Percentiles rank a stretch among this genome's conserved stretches.
phyloP scores from a whole-genome alignment of 2,329 filamentous ascomycete species.

The Aspergillus latus region DNA sequence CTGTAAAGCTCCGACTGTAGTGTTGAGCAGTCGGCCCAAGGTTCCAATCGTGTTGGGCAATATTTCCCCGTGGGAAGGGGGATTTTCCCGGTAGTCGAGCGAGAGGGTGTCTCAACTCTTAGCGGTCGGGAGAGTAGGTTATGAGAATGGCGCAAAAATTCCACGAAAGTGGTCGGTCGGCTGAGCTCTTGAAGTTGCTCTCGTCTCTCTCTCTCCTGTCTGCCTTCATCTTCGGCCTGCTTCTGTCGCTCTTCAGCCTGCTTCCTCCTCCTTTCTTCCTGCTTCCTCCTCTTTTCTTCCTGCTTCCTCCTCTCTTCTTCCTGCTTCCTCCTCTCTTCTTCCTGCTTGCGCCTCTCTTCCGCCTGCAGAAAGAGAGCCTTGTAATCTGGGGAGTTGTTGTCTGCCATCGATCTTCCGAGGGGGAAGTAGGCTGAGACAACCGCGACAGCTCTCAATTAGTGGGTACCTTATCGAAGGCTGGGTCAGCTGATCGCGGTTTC shows the following conservation, averaged over 20 bases:
- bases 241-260: too few relatives aligned
- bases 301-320: too few relatives aligned
- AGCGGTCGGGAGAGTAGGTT: constrained; percentile 20
- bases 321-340: too few relatives aligned
- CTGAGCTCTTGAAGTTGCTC: constrained; percentile 10
- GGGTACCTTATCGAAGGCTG: not conserved
- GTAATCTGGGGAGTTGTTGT: not conserved
- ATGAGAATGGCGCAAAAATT: constrained; percentile 24
- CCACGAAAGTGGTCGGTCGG: constrained; percentile 21
- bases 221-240: too few relatives aligned
- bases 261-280: too few relatives aligned
- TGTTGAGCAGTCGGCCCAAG: constrained; percentile 23
- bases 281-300: too few relatives aligned
- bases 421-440: not conserved
- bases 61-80: constrained; percentile 23
- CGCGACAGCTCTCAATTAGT: not conserved
- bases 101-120: constrained; percentile 13
- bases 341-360: not conserved
- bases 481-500: not conserved
- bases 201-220: too few relatives aligned
- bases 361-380: constrained; percentile 6
- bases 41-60: constrained; percentile 21
- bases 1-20: constrained; percentile 23
- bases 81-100: constrained; percentile 27
- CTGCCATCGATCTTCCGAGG: not conserved